Base-by-base conservation (phyloP, 2,329 filamentous ascomycete genomes). In the Colletotrichum eleusines region DNA sequence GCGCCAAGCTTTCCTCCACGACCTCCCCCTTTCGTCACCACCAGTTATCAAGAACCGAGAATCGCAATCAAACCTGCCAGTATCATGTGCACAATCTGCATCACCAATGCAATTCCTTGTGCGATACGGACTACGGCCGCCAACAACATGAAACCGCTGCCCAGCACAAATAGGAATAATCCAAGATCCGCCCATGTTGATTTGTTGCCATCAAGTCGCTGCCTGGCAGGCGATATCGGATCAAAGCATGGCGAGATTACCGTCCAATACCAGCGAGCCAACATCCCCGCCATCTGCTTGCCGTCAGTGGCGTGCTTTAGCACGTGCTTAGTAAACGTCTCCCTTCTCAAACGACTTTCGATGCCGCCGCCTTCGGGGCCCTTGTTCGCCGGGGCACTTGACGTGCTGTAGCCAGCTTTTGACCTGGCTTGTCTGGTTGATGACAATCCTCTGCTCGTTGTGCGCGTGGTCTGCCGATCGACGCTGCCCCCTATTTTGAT, bases 351-450 rank as follows among this genome's bases (percentile, higher is more conserved):
- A 71, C 53, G 69, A 71, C 69, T 26, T 71, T 58, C 69, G 69
- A 59, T 63, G 69, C 42, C 69, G 69, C 69, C 69, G 69, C 50
- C 69, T 68, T 69, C 69, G 69, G 69, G 69, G n/a, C 46, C 31
- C 31, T 57, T 53, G 53, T 7, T 33, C 46, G 44, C 26, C 28
- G 26, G 53, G 53, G 35, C 38, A 26, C 44, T 59, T 55, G 44
- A 66, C 31, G 23, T 55, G 53, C 44, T 69, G 66, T 31, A 69
- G 61, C 66, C 61, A 54, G 46, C 23, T 31, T 38, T 66, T 31
- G 23, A 65, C 53, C 18, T 66, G 53, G 16, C 31, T 33, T 23
- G 54, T 38, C 44, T 61, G 26, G 54, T 35, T 42, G 18, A 38
- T 33, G 48, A 42, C n/a, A 7, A 38, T 6, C 4, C 8, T 23